Percentiles rank a stretch among this genome's conserved stretches.
Evolutionary conservation across 1,139 yeast genomes (phyloP).

Genomic region (Arxiozyma heterogenica): DNA sequence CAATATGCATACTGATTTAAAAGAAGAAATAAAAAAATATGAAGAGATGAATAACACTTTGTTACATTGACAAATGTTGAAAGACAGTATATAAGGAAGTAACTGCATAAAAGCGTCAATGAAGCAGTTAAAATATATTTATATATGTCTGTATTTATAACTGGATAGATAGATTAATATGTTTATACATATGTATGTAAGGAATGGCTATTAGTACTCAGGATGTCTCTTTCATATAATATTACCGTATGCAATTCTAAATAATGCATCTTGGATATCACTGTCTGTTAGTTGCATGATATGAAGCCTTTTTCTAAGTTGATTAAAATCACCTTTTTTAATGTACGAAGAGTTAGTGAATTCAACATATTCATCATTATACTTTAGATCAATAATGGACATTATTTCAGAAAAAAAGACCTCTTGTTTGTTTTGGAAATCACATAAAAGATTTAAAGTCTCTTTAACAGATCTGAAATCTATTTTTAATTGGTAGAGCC

Average conservation of each 20-base stretch:
- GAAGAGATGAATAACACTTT: conserved; percentile 14
- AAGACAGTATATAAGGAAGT: neutral
- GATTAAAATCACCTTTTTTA: conserved; percentile 27
- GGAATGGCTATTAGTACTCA: neutral
- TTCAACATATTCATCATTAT: conserved; percentile 33
- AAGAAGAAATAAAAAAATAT: conserved; percentile 16
- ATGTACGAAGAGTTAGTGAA: conserved; percentile 29
- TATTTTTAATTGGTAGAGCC: conserved; percentile 45
- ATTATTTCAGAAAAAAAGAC: conserved; percentile 34
- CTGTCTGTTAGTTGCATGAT: conserved; percentile 25
- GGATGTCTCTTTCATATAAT: conserved; percentile 9
- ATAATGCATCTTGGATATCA: conserved; percentile 33
- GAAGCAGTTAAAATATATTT: neutral
- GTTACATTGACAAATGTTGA: neutral
- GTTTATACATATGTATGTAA: neutral
- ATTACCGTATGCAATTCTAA: conserved; percentile 26
- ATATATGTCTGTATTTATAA: conserved; percentile 1
- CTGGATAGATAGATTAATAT: neutral
- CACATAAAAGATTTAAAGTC: conserved; percentile 32
- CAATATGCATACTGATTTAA: conserved; percentile 5
- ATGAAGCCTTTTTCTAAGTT: conserved; percentile 18
- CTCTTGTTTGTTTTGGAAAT: conserved; percentile 32
- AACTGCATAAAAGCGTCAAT: neutral
- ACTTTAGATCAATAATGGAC: conserved; percentile 31
- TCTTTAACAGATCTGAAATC: conserved; percentile 46